Conservation (phyloP, 129 eudicot species). For the Calendula officinalis region DNA sequence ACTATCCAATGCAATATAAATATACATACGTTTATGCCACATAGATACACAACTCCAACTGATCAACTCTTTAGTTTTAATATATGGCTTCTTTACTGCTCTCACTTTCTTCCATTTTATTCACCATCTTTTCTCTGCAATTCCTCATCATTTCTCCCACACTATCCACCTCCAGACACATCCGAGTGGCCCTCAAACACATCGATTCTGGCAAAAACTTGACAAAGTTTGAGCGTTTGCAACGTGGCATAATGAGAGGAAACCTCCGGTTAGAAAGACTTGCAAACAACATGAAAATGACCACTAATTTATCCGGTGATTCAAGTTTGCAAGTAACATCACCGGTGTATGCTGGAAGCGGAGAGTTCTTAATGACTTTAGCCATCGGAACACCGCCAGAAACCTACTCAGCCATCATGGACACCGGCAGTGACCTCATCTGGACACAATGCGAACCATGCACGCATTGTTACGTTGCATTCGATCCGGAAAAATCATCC, state of each 20-base stretch:
- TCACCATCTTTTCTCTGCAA: constrained; percentile 25
- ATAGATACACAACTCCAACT: neutral
- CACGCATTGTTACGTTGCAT: constrained; percentile 36
- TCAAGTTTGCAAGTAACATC: constrained; percentile 33
- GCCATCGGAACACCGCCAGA: constrained; percentile 73
- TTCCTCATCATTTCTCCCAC: constrained; percentile 30
- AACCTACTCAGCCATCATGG: constrained; percentile 27
- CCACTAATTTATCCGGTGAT: constrained; percentile 23
- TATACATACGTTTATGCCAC: neutral
- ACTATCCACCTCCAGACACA: constrained; percentile 55
- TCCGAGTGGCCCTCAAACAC: constrained; percentile 52
- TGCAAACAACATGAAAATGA: constrained; percentile 28
- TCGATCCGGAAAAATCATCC: neutral
- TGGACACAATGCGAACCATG: neutral
- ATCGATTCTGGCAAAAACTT: constrained; percentile 69
- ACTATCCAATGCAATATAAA: constrained; percentile 8
- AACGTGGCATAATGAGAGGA: constrained; percentile 63
- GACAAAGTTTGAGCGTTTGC: constrained; percentile 68
- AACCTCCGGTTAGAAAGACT: constrained; percentile 48
- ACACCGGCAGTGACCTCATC: neutral
- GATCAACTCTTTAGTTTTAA: neutral
- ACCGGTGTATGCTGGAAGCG: constrained; percentile 67
- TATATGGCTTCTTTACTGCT: constrained; percentile 29
- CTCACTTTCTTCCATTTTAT: constrained; percentile 14
- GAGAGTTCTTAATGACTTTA: constrained; percentile 76